phyloP scores from a whole-genome alignment of 2,329 filamentous ascomycete species.

The Venturia aucupariae region DNA sequence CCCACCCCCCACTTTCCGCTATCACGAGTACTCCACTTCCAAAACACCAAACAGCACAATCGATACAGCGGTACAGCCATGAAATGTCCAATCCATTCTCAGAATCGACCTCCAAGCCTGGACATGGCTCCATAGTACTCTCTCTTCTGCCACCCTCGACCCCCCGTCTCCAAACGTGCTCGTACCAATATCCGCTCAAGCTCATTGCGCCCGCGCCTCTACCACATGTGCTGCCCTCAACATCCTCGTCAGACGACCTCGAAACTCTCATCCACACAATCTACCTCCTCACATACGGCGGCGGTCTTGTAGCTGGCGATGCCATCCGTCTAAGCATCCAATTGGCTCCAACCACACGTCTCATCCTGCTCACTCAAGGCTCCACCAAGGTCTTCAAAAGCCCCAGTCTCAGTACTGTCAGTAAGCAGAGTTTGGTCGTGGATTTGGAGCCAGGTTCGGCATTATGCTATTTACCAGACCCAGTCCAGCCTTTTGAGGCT shows the following conservation, averaged over 20 bases:
- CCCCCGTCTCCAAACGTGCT: conserved; percentile 63
- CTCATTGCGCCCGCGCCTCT: conserved; percentile 71
- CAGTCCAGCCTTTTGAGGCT: conserved; percentile 79
- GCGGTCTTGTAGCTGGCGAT: conserved; percentile 84
- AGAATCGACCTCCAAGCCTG: conserved; percentile 61
- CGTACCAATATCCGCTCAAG: conserved; percentile 92
- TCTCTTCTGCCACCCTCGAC: conserved; percentile 60
- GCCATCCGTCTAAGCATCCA: conserved; percentile 63
- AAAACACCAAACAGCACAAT: not conserved
- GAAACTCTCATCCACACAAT: conserved; percentile 53
- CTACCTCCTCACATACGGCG: conserved; percentile 89
- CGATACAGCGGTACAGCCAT: not conserved
- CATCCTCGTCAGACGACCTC: conserved; percentile 14
- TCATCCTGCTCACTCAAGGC: conserved; percentile 57
- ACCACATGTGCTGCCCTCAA: conserved; percentile 39
- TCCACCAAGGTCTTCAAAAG: conserved; percentile 96
- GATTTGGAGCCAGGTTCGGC: conserved; percentile 40
- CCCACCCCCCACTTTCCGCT: conserved; percentile 4
- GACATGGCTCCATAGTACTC: conserved; percentile 69
- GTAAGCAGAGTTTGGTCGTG: conserved; percentile 41
- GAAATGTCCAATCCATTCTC: conserved; percentile 62
- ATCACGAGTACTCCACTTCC: not conserved
- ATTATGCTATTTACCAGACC: conserved; percentile 69
- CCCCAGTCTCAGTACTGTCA: conserved; percentile 36
- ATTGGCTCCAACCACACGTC: conserved; percentile 54